phyloP scores from a whole-genome alignment of 2,329 filamentous ascomycete genomes.

The Claviceps sorghi region DNA sequence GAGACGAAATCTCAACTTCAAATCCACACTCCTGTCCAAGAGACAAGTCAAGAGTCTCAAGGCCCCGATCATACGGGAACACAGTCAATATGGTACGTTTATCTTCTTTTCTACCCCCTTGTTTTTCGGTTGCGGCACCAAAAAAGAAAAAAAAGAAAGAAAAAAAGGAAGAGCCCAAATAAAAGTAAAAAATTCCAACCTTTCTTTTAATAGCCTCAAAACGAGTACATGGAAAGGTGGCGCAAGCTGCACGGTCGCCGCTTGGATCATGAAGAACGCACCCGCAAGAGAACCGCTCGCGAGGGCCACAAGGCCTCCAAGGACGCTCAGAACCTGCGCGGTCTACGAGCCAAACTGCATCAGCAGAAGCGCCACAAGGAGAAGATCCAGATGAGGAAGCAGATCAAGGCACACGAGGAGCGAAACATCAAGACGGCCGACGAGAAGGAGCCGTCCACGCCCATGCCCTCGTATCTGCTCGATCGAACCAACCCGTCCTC shows the following conservation, averaged over 20 bases:
- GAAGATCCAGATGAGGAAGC: conserved; percentile 96
- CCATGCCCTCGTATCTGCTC: conserved; percentile 83
- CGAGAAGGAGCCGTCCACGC: conserved; percentile 63
- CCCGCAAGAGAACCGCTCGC: conserved; percentile 73
- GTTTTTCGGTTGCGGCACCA: no score
- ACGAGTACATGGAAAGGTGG: conserved; percentile 66
- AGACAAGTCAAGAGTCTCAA: neutral
- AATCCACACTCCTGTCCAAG: neutral
- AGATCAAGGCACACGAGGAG: conserved; percentile 89
- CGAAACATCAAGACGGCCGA: conserved; percentile 83
- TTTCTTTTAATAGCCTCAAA: conserved; percentile 49
- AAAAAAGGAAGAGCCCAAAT: neutral
- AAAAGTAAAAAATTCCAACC: neutral
- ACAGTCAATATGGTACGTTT: conserved; percentile 5
- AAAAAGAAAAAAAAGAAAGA: neutral
- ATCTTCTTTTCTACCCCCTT: neutral
- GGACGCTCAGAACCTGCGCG: conserved; percentile 85
- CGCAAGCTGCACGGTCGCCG: conserved; percentile 37
- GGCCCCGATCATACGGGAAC: neutral
- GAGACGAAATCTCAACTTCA: conserved; percentile 7
- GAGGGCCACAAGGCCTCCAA: conserved; percentile 78
- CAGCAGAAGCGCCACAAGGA: conserved; percentile 89
- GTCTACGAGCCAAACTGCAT: conserved; percentile 82
- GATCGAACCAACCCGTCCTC: conserved; percentile 53
- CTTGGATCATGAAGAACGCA: conserved; percentile 73